Evolutionary conservation across 2,329 filamentous ascomycete genomes (phyloP).

Genomic region (Aspergillus sp.): DNA sequence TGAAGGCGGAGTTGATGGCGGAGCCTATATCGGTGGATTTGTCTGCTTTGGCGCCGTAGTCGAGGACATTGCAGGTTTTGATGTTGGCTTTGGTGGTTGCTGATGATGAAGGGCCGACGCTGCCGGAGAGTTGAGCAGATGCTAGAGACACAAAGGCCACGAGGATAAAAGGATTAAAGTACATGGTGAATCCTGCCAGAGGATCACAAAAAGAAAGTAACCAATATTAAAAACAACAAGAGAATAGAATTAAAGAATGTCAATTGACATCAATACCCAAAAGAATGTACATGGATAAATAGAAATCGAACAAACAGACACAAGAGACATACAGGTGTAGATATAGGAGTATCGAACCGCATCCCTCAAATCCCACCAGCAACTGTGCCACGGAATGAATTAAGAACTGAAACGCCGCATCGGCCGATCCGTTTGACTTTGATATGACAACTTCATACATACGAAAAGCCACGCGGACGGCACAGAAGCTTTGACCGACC

Average conservation of each 20-base stretch:
- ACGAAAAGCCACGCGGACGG: neutral
- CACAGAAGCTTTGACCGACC: neutral
- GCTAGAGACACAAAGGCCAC: slow-evolving; percentile 4
- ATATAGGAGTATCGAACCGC: neutral
- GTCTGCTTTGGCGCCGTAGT: slow-evolving; percentile 48
- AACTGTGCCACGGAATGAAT: neutral
- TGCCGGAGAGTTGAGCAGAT: slow-evolving; percentile 9
- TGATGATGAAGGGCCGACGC: slow-evolving; percentile 9
- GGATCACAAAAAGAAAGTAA: neutral
- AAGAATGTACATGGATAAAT: neutral
- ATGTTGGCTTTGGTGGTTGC: slow-evolving; percentile 4
- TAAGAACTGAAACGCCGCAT: neutral
- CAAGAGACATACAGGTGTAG: neutral
- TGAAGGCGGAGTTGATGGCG: slow-evolving; percentile 44
- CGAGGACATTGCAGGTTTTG: slow-evolving; percentile 45
- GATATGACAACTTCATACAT: neutral
- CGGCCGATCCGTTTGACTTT: neutral
- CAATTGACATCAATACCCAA: neutral
- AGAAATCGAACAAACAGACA: neutral
- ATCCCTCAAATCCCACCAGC: neutral
- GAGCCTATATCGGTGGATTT: slow-evolving; percentile 47
- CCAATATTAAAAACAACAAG: neutral
- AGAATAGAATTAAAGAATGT: neutral
- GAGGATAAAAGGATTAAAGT: slow-evolving; percentile 1
- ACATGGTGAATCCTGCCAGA: slow-evolving; percentile 4